phyloP scores from a whole-genome alignment of 495 filamentous ascomycete genomes.

The Penicillium salamii region DNA sequence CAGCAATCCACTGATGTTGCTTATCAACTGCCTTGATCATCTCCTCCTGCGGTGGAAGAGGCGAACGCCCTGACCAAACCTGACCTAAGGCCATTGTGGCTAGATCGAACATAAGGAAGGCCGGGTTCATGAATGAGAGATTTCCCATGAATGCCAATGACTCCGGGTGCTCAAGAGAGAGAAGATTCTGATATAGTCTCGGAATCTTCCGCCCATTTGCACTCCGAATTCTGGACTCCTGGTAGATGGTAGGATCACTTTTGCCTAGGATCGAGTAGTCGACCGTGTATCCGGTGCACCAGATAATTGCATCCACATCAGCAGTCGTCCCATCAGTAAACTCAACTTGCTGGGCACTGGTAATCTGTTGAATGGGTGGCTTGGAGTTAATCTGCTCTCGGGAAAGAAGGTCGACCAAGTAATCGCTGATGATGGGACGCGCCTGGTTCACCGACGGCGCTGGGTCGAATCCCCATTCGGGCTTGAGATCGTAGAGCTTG shows the following conservation, averaged over 20 bases:
- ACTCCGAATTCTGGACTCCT: not conserved
- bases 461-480: not conserved
- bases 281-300: constrained; percentile 13
- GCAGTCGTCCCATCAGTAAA: constrained; percentile 5
- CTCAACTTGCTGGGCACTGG: not conserved
- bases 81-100: constrained; percentile 35
- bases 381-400: not conserved
- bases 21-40: constrained; percentile 27
- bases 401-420: not conserved
- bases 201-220: constrained; percentile 1
- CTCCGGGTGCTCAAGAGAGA: constrained; percentile 34
- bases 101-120: constrained; percentile 32
- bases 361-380: not conserved
- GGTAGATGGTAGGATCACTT: not conserved
- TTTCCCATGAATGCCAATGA: constrained; percentile 23
- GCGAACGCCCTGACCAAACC: constrained; percentile 18
- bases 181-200: constrained; percentile 35
- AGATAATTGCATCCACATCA: constrained; percentile 13
- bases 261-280: constrained; percentile 9
- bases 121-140: constrained; percentile 21
- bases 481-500: not conserved
- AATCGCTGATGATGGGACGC: not conserved
- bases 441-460: not conserved
- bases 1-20: constrained; percentile 30
- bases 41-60: constrained; percentile 18